phyloP scores from a whole-genome alignment of 2,329 filamentous ascomycete genomes.

The Calonectria honghensis region DNA sequence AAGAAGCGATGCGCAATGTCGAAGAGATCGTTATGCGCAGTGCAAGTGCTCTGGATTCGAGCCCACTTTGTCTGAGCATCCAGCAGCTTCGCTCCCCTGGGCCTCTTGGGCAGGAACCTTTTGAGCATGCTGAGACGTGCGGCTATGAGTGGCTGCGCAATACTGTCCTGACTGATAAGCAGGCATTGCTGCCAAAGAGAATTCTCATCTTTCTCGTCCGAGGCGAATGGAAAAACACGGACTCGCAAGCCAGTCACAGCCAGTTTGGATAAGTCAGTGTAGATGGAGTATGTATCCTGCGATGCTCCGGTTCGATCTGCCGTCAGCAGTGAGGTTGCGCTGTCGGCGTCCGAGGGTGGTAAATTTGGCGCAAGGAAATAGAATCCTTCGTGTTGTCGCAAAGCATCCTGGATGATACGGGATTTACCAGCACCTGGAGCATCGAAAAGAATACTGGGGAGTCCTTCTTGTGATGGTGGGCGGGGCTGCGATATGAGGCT shows the following conservation, averaged over 20 bases:
- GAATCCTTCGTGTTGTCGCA: not conserved
- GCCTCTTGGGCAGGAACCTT: not conserved
- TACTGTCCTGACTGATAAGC: not conserved
- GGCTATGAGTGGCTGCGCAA: not conserved
- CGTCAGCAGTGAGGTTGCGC: not conserved
- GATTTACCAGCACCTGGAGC: not conserved
- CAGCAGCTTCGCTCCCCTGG: too few species aligned
- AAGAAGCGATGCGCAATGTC: constrained; percentile 21
- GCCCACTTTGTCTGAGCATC: constrained; percentile 2
- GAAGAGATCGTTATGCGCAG: not conserved
- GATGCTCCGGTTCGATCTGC: constrained; percentile 7
- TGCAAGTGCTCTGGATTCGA: not conserved
- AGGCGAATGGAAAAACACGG: not conserved
- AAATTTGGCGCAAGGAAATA: constrained; percentile 7
- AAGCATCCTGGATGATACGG: not conserved
- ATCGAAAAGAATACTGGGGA: constrained; percentile 2
- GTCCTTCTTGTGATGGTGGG: not conserved
- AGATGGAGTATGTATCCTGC: not conserved
- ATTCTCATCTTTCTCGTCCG: not conserved
- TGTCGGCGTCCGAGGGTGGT: not conserved
- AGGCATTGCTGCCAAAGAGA: not conserved
- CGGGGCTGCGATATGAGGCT: not conserved
- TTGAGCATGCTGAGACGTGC: not conserved
- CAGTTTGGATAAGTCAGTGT: not conserved
- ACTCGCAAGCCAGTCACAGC: not conserved